These are phyloP conservation scores for Naganishia vaughanmartiniae DNA, from an alignment of 768 basidiomycete species.

Conservation along the genomic window DNA sequence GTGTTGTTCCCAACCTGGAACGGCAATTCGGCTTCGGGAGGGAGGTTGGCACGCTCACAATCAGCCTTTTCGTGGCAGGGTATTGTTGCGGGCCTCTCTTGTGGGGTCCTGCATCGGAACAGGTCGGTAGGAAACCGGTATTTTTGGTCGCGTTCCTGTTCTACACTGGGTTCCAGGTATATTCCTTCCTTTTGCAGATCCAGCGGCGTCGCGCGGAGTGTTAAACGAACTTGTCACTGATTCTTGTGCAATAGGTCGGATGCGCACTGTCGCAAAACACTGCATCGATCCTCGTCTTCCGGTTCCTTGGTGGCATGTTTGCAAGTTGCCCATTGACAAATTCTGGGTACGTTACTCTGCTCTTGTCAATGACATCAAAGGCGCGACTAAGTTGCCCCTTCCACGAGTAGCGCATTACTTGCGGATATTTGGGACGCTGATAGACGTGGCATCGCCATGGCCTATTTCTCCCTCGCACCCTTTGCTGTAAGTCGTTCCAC, in stretches of 20 bases:
- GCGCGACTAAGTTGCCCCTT: background rate
- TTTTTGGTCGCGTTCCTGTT: conserved; percentile 52
- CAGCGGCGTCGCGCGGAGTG: background rate
- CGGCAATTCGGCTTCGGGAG: conserved; percentile 44
- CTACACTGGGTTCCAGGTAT: conserved; percentile 46
- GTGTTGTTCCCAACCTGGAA: conserved; percentile 42
- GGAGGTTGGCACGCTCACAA: conserved; percentile 46
- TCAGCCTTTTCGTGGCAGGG: conserved; percentile 46
- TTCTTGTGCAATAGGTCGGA: conserved; percentile 46
- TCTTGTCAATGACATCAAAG: background rate
- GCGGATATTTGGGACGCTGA: conserved; percentile 53
- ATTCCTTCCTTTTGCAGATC: background rate
- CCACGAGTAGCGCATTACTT: conserved; percentile 40
- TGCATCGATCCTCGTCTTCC: conserved; percentile 53
- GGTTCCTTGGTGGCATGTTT: conserved; percentile 53
- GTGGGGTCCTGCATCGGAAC: conserved; percentile 44
- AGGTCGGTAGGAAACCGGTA: conserved; percentile 52
- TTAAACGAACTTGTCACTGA: background rate
- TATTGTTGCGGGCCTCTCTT: conserved; percentile 52
- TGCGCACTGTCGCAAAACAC: conserved; percentile 53
- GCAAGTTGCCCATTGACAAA: conserved; percentile 54
- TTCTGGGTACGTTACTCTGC: conserved; percentile 41
- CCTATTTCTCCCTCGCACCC: conserved; percentile 51
- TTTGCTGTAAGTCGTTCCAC: conserved; percentile 41
- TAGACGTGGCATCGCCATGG: conserved; percentile 52